Percentiles rank a stretch among this genome's conserved stretches.
Evolutionary conservation across 192 early-diverging fungal species (phyloP).

Genomic region (Coemansia sp.): DNA sequence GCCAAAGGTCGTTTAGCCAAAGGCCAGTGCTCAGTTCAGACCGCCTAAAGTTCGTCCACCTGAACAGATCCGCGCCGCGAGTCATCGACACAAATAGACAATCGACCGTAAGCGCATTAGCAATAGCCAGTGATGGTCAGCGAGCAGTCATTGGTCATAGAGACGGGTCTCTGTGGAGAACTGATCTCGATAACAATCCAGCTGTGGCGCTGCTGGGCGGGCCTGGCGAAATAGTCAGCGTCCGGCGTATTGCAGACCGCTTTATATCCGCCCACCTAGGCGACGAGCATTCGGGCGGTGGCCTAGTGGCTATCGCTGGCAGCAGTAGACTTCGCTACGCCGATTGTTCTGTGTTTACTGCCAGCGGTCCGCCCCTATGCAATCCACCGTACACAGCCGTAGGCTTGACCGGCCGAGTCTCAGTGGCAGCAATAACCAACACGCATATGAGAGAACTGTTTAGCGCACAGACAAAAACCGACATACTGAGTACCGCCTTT

Average conservation of each 20-base stretch:
- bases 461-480: conserved; percentile 16
- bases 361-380: background rate
- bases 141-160: conserved; percentile 3
- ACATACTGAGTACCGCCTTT: conserved; percentile 40
- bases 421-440: background rate
- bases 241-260: conserved; percentile 12
- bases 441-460: conserved; percentile 10
- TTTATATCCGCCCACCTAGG: conserved; percentile 27
- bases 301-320: conserved; percentile 8
- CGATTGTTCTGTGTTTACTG: conserved; percentile 12
- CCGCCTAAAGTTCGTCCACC: conserved; percentile 7
- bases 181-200: background rate
- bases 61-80: conserved; percentile 7
- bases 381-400: background rate
- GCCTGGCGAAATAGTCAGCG: conserved; percentile 21
- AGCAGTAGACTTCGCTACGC: background rate
- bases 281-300: conserved; percentile 14
- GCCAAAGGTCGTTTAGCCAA: conserved; percentile 13
- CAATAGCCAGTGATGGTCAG: background rate
- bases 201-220: background rate
- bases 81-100: background rate
- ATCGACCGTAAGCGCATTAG: conserved; percentile 18
- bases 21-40: background rate
- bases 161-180: conserved; percentile 5
- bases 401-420: conserved; percentile 5